phyloP scores from a whole-genome alignment of 2,329 filamentous ascomycete genomes.

The Coniochaeta ligniaria region DNA sequence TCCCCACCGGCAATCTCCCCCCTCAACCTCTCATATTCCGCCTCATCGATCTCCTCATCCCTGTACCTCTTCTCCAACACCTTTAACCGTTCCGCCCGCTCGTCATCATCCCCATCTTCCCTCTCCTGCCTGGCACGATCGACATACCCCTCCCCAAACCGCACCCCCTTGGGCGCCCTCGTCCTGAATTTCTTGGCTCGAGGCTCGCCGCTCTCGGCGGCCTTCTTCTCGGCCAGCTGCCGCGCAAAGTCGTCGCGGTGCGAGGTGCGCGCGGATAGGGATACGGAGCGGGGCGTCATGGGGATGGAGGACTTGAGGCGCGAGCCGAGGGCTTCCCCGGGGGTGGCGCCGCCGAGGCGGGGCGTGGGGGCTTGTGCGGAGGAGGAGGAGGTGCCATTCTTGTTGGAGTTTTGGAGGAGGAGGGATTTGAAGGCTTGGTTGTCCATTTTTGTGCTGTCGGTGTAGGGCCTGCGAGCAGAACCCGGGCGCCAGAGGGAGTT shows the following conservation, averaged over 20 bases:
- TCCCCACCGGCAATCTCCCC: conserved; percentile 79
- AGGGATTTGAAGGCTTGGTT: conserved; percentile 90
- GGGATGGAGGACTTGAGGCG: conserved; percentile 74
- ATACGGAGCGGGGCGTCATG: conserved; percentile 81
- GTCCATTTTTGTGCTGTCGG: conserved; percentile 58
- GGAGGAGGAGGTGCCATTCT: conserved; percentile 17
- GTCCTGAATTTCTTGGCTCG: conserved; percentile 67
- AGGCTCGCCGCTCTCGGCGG: conserved; percentile 48
- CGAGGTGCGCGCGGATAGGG: conserved; percentile 16
- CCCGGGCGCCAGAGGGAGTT: too few relatives aligned
- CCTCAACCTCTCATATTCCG: conserved; percentile 68
- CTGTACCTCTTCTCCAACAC: conserved; percentile 78
- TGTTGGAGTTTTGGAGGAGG: conserved; percentile 43
- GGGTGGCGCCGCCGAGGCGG: conserved; percentile 12
- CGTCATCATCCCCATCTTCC: conserved; percentile 41
- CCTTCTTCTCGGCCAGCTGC: conserved; percentile 56
- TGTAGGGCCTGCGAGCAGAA: too few relatives aligned
- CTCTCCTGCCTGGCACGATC: conserved; percentile 66
- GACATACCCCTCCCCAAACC: conserved; percentile 71
- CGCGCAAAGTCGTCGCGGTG: conserved; percentile 67
- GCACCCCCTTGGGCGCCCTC: conserved; percentile 74
- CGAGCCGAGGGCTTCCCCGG: conserved; percentile 59
- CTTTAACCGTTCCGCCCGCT: conserved; percentile 59
- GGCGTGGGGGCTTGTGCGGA: conserved; percentile 34
- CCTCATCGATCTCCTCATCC: conserved; percentile 73